Evolutionary conservation across 2,329 filamentous ascomycete species (phyloP).

Genomic region (Aspergillus sp.): DNA sequence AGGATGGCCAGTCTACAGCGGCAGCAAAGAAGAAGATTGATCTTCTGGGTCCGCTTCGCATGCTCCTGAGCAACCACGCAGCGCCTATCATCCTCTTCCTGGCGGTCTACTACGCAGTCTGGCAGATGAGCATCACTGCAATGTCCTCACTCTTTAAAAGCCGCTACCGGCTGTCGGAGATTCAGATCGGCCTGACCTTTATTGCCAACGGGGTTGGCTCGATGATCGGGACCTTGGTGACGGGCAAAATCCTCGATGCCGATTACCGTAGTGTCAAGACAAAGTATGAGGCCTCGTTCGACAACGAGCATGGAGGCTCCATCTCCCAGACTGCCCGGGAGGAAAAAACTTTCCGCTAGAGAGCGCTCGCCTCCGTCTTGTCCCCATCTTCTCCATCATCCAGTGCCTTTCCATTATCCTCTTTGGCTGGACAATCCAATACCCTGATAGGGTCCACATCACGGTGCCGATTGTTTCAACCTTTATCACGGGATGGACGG

Average conservation of each 20-base stretch:
- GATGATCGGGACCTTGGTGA: constrained; percentile 52
- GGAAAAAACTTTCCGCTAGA: constrained; percentile 47
- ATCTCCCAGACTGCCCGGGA: constrained; percentile 4
- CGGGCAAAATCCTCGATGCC: constrained; percentile 51
- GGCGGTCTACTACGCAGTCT: constrained; percentile 52
- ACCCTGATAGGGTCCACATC: constrained; percentile 42
- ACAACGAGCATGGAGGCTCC: not conserved
- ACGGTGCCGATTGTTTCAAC: constrained; percentile 50
- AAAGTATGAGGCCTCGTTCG: constrained; percentile 19
- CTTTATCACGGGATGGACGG: constrained; percentile 53
- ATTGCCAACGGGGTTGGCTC: constrained; percentile 56
- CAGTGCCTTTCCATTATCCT: constrained; percentile 48
- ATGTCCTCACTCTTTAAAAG: constrained; percentile 50
- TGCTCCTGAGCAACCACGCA: constrained; percentile 46
- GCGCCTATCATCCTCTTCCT: constrained; percentile 48
- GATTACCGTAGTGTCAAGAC: constrained; percentile 49
- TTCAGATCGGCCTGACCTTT: constrained; percentile 51
- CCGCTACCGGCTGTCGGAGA: constrained; percentile 43
- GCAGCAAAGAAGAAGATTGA: constrained; percentile 40
- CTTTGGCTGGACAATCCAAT: constrained; percentile 55
- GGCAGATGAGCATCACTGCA: constrained; percentile 56
- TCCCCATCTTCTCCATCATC: constrained; percentile 45
- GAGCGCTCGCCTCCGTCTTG: constrained; percentile 49
- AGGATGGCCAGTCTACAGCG: not conserved
- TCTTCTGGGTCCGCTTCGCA: constrained; percentile 45